phyloP scores from a whole-genome alignment of 1,139 yeast genomes.

The Candida frijolesensis region DNA sequence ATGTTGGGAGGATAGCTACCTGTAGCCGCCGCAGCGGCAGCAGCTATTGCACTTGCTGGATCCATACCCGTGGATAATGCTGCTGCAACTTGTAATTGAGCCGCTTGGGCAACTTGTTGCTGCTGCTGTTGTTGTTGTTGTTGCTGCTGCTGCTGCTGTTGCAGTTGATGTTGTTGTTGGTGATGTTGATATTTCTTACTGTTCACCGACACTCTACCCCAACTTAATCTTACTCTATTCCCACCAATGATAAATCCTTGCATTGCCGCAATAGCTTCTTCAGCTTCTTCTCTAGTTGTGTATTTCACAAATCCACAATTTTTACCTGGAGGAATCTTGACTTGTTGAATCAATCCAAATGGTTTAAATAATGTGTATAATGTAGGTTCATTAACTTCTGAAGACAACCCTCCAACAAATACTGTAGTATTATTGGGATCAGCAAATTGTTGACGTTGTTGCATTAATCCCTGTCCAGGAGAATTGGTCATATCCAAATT shows the following conservation, averaged over 20 bases:
- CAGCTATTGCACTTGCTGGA: slow-evolving; percentile 33
- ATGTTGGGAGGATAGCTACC: slow-evolving; percentile 21
- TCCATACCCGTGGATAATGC: slow-evolving; percentile 41
- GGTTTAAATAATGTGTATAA: slow-evolving; percentile 75
- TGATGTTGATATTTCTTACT: slow-evolving; percentile 38
- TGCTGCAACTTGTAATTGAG: slow-evolving; percentile 38
- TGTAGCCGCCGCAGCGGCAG: slow-evolving; percentile 27
- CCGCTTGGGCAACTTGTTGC: slow-evolving; percentile 33
- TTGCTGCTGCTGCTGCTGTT: slow-evolving; percentile 25
- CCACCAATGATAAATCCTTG: slow-evolving; percentile 92
- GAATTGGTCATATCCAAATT: slow-evolving; percentile 7
- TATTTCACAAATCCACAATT: slow-evolving; percentile 94
- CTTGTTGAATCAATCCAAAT: slow-evolving; percentile 82
- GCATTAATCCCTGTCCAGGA: slow-evolving; percentile 5
- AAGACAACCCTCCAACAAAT: slow-evolving; percentile 88
- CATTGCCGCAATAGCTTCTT: slow-evolving; percentile 86
- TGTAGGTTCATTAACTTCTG: slow-evolving; percentile 75
- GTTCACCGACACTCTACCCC: slow-evolving; percentile 69
- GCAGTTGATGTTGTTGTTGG: slow-evolving; percentile 33
- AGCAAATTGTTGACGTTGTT: slow-evolving; percentile 45
- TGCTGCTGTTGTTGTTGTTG: slow-evolving; percentile 35
- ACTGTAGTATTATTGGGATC: slow-evolving; percentile 90
- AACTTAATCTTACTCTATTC: slow-evolving; percentile 78
- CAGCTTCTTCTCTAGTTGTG: slow-evolving; percentile 78
- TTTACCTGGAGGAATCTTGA: slow-evolving; percentile 88